A percentile compares a stretch with the other conserved stretches of the same genome.
Conservation (phyloP, 192 early-diverging fungal genomes). For the Coemansia sp. region DNA sequence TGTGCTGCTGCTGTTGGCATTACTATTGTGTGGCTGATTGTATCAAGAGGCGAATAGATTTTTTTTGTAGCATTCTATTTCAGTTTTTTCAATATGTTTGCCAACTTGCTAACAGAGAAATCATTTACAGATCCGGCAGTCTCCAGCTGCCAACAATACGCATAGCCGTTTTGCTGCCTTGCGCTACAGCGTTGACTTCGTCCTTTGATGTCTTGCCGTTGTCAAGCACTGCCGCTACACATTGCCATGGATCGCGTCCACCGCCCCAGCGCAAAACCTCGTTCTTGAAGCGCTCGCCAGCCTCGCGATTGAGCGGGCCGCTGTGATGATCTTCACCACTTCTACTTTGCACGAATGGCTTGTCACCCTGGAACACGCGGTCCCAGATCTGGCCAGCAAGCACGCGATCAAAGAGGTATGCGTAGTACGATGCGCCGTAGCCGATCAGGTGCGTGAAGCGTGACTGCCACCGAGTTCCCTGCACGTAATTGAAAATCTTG, state of each 20-base stretch:
- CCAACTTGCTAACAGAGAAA: neutral
- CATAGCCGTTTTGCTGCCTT: slow-evolving; percentile 68
- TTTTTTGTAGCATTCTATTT: neutral
- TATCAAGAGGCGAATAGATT: slow-evolving; percentile 12
- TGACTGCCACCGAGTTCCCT: slow-evolving; percentile 81
- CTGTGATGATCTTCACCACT: neutral
- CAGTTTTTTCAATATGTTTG: neutral
- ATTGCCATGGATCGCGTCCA: slow-evolving; percentile 86
- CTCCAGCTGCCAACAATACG: slow-evolving; percentile 73
- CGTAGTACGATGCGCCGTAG: slow-evolving; percentile 93
- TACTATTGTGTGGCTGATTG: slow-evolving; percentile 45
- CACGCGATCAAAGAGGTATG: slow-evolving; percentile 88
- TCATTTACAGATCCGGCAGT: slow-evolving; percentile 36
- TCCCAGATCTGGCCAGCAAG: slow-evolving; percentile 79
- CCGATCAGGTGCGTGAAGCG: slow-evolving; percentile 90
- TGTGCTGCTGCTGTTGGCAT: slow-evolving; percentile 41
- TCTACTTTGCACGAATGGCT: slow-evolving; percentile 20
- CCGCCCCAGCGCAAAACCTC: slow-evolving; percentile 92
- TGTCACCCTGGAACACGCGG: slow-evolving; percentile 60
- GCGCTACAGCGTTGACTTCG: slow-evolving; percentile 52
- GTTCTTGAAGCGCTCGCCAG: slow-evolving; percentile 67
- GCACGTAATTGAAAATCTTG: slow-evolving; percentile 67
- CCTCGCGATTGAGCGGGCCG: slow-evolving; percentile 58
- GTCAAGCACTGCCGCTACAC: slow-evolving; percentile 65
- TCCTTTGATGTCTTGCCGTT: slow-evolving; percentile 31